Conservation (phyloP, 768 basidiomycete species). For the Naganishia vishniacii region DNA sequence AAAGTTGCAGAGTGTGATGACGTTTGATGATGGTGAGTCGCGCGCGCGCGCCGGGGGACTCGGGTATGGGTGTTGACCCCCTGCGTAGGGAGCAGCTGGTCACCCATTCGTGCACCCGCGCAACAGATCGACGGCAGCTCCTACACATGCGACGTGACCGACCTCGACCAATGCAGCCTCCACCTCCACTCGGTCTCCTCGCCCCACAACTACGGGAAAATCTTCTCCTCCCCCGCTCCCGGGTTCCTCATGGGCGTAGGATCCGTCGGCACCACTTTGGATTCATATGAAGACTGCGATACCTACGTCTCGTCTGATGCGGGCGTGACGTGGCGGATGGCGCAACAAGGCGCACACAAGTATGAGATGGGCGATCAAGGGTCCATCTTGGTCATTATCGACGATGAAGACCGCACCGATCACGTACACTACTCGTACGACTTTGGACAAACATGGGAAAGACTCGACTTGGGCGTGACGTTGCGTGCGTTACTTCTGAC, state of each 20-base stretch:
- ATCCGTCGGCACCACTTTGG: slow-evolving; percentile 64
- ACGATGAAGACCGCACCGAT: slow-evolving; percentile 75
- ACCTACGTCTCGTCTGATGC: slow-evolving; percentile 90
- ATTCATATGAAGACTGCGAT: slow-evolving; percentile 76
- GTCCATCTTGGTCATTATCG: slow-evolving; percentile 70
- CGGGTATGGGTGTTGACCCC: not conserved
- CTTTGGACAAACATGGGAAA: slow-evolving; percentile 72
- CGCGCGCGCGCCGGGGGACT: too few relatives aligned
- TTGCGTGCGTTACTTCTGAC: slow-evolving; percentile 71
- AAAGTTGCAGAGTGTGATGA: slow-evolving; percentile 69
- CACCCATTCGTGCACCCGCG: slow-evolving; percentile 59
- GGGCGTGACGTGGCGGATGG: slow-evolving; percentile 79
- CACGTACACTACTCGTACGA: slow-evolving; percentile 72
- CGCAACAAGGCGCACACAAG: slow-evolving; percentile 69
- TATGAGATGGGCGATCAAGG: slow-evolving; percentile 93
- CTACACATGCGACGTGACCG: slow-evolving; percentile 60
- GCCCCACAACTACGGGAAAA: slow-evolving; percentile 85
- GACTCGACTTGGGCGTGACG: slow-evolving; percentile 63
- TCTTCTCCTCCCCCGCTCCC: slow-evolving; percentile 91
- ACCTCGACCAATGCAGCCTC: slow-evolving; percentile 62
- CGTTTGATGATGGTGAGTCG: slow-evolving; percentile 72
- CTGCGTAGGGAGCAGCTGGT: slow-evolving; percentile 64
- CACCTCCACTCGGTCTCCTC: slow-evolving; percentile 89
- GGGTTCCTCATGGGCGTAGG: slow-evolving; percentile 97
- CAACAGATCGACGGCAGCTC: slow-evolving; percentile 59